Evolutionary conservation across 306 rosid genomes (phyloP).

Genomic region (Lotus japonicus): DNA sequence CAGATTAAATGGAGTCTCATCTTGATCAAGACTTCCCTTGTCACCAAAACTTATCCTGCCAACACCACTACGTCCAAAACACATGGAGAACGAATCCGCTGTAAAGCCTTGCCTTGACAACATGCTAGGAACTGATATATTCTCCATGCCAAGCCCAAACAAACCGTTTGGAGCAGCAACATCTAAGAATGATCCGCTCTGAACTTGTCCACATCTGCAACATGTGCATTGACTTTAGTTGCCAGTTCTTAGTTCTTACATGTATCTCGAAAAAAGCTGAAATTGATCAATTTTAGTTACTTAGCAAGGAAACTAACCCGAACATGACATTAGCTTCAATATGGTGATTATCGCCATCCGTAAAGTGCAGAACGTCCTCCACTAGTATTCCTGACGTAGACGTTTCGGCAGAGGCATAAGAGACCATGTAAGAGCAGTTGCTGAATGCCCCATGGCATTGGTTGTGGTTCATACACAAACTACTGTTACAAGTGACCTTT

Average conservation of each 20-base stretch:
- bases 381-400: constrained; percentile 77
- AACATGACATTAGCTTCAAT: constrained; percentile 75
- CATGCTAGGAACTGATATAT: constrained; percentile 93
- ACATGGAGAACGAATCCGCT: constrained; percentile 91
- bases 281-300: neutral
- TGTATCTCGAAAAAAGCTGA: neutral
- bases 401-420: constrained; percentile 83
- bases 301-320: constrained; percentile 54
- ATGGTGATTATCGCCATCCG: constrained; percentile 43
- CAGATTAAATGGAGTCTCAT: constrained; percentile 79
- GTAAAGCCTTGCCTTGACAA: constrained; percentile 74
- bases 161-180: constrained; percentile 93
- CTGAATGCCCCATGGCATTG: constrained; percentile 54
- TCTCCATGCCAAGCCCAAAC: constrained; percentile 96
- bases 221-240: constrained; percentile 12
- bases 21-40: constrained; percentile 82
- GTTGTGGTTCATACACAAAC: constrained; percentile 52
- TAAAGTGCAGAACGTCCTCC: constrained; percentile 79
- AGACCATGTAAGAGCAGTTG: constrained; percentile 82
- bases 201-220: constrained; percentile 89
- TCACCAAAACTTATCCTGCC: constrained; percentile 95
- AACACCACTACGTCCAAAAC: constrained; percentile 82
- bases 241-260: neutral
- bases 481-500: constrained; percentile 65
- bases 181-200: constrained; percentile 87